phyloP scores from a whole-genome alignment of 495 filamentous ascomycete genomes.

The Mytilinidion resinicola region DNA sequence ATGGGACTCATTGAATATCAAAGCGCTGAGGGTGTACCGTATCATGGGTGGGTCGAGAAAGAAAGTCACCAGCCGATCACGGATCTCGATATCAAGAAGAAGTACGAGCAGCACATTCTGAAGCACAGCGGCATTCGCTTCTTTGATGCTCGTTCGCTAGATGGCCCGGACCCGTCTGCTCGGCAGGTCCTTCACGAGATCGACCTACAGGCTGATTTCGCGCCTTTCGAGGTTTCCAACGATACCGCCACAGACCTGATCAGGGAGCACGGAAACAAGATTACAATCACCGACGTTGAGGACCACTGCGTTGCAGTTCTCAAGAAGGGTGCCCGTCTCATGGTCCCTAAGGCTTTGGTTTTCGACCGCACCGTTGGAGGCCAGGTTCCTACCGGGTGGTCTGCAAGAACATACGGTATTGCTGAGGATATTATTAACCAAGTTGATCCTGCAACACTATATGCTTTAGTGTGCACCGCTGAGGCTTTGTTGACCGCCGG shows the following conservation, averaged over 20 bases:
- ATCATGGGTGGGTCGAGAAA: conserved; percentile 90
- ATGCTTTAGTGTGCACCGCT: conserved; percentile 80
- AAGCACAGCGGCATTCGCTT: conserved; percentile 94
- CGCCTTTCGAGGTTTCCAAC: conserved; percentile 91
- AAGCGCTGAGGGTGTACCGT: conserved; percentile 89
- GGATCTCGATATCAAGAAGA: conserved; percentile 88
- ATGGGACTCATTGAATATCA: conserved; percentile 98
- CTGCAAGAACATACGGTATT: conserved; percentile 85
- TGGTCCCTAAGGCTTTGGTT: conserved; percentile 87
- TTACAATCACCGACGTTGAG: conserved; percentile 86
- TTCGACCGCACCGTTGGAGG: conserved; percentile 94
- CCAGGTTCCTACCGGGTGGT: conserved; percentile 92
- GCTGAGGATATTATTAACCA: conserved; percentile 93
- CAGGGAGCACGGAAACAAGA: conserved; percentile 89
- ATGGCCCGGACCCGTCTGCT: conserved; percentile 90
- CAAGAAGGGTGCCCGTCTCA: conserved; percentile 82
- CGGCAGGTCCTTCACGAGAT: conserved; percentile 95
- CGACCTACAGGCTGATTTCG: conserved; percentile 86
- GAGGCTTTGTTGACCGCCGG: conserved; percentile 83
- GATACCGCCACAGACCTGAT: conserved; percentile 93
- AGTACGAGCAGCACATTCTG: conserved; percentile 89
- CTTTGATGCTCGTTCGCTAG: conserved; percentile 91
- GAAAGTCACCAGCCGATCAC: conserved; percentile 89
- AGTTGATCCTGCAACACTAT: conserved; percentile 89
- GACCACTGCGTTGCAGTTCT: conserved; percentile 86